Evolutionary conservation across 192 early-diverging fungal genomes (phyloP).

Genomic region (Tieghemiomyces parasiticus): DNA sequence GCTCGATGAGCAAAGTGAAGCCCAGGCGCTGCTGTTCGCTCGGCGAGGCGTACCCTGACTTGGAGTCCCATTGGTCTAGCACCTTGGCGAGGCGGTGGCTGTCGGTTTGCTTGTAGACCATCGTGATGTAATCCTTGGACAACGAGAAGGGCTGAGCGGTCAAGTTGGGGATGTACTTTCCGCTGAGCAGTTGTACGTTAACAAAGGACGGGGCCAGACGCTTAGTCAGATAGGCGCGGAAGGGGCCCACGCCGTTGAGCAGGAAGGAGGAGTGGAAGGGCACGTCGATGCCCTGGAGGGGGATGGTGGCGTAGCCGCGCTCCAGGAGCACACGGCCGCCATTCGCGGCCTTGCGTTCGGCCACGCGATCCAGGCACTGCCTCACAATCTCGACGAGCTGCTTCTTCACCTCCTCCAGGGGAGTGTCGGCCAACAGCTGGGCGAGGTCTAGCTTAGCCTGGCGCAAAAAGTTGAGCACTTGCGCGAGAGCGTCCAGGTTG

Average conservation of each 20-base stretch:
- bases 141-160: slow-evolving; percentile 79
- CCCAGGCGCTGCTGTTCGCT: slow-evolving; percentile 73
- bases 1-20: slow-evolving; percentile 72
- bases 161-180: slow-evolving; percentile 90
- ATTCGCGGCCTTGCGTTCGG: slow-evolving; percentile 38
- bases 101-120: slow-evolving; percentile 52
- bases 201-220: slow-evolving; percentile 73
- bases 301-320: slow-evolving; percentile 83
- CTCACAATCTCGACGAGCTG: slow-evolving; percentile 63
- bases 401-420: slow-evolving; percentile 70
- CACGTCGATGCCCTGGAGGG: slow-evolving; percentile 83
- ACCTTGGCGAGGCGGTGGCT: slow-evolving; percentile 60
- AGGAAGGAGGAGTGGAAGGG: slow-evolving; percentile 96
- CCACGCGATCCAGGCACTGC: slow-evolving; percentile 47
- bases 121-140: slow-evolving; percentile 56
- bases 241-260: slow-evolving; percentile 78
- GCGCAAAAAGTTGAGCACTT: slow-evolving; percentile 78
- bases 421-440: slow-evolving; percentile 71
- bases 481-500: slow-evolving; percentile 65
- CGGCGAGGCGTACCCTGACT: slow-evolving; percentile 41
- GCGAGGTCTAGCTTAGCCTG: slow-evolving; percentile 71
- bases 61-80: slow-evolving; percentile 66
- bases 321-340: slow-evolving; percentile 54
- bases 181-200: slow-evolving; percentile 63
- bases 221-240: slow-evolving; percentile 73